Percentiles rank a stretch among this genome's conserved stretches.
phyloP scores from a whole-genome alignment of 495 filamentous ascomycete genomes.

The Trichoderma reesei region DNA sequence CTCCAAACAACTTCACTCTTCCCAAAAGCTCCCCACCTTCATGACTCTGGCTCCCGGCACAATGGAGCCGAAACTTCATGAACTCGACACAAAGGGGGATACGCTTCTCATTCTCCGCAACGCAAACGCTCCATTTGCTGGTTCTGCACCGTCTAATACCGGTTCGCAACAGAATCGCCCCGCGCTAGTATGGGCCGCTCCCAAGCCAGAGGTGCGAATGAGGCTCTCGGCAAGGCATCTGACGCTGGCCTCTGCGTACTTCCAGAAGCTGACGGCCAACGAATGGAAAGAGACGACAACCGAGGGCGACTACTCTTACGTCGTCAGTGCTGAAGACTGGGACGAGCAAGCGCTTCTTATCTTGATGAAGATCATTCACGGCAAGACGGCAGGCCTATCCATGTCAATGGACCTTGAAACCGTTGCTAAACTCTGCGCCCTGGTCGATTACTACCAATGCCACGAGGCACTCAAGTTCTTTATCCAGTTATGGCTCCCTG shows the following conservation, averaged over 20 bases:
- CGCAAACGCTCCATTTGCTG: slow-evolving; percentile 3
- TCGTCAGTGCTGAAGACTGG: background rate
- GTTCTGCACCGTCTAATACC: background rate
- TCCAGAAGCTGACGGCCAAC: background rate
- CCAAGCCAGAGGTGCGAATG: background rate
- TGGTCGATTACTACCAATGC: slow-evolving; percentile 42
- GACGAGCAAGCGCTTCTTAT: background rate
- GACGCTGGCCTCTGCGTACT: background rate
- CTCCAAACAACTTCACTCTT: too few relatives aligned
- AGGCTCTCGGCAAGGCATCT: background rate
- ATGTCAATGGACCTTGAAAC: slow-evolving; percentile 24
- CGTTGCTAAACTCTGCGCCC: slow-evolving; percentile 34
- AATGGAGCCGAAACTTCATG: background rate
- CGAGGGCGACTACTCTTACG: background rate
- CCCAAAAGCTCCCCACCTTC: too few relatives aligned
- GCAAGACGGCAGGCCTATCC: background rate
- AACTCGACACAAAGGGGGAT: slow-evolving; percentile 2
- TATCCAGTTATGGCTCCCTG: slow-evolving; percentile 28
- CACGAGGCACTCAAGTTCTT: slow-evolving; percentile 26
- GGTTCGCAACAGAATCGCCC: background rate
- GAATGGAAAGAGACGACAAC: background rate
- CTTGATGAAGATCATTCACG: background rate
- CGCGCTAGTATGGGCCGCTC: background rate
- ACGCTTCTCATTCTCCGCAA: slow-evolving; percentile 12
- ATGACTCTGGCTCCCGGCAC: too few relatives aligned